Conservation (phyloP, 2,329 filamentous ascomycete genomes). For the Fusarium nanum region DNA sequence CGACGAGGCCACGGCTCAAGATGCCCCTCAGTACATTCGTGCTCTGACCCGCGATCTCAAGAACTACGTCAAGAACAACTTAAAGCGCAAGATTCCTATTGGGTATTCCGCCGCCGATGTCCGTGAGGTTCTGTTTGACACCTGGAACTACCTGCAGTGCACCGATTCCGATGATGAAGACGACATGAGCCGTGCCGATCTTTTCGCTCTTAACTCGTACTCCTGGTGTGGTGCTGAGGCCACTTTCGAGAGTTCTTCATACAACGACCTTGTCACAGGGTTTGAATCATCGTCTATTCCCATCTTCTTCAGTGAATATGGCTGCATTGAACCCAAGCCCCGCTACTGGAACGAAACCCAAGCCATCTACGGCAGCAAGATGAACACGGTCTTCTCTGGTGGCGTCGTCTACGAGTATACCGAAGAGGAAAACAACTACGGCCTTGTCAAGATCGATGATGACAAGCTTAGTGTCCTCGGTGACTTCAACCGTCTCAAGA, state of each 20-base stretch:
- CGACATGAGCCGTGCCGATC: slow-evolving; percentile 74
- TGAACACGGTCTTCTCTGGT: slow-evolving; percentile 76
- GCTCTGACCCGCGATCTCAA: slow-evolving; percentile 84
- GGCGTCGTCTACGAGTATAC: slow-evolving; percentile 86
- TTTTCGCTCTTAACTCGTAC: slow-evolving; percentile 81
- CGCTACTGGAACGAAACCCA: slow-evolving; percentile 81
- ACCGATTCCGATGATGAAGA: slow-evolving; percentile 63
- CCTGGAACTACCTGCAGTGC: slow-evolving; percentile 81
- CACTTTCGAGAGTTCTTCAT: slow-evolving; percentile 71
- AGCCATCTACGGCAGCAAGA: slow-evolving; percentile 76
- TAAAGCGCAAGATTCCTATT: slow-evolving; percentile 76
- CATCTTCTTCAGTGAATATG: slow-evolving; percentile 85
- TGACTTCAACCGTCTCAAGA: slow-evolving; percentile 80
- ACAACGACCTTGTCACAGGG: slow-evolving; percentile 70
- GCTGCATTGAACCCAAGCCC: slow-evolving; percentile 78
- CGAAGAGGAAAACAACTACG: slow-evolving; percentile 75
- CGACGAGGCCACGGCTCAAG: slow-evolving; percentile 67
- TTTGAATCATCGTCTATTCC: slow-evolving; percentile 76
- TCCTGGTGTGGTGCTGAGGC: slow-evolving; percentile 75
- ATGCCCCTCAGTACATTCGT: slow-evolving; percentile 76
- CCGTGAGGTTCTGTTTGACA: slow-evolving; percentile 76
- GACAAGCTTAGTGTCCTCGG: slow-evolving; percentile 68
- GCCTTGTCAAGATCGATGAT: slow-evolving; percentile 71
- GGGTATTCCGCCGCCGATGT: slow-evolving; percentile 87
- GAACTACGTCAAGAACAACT: slow-evolving; percentile 80